These are phyloP conservation scores for Colletotrichum acutatum DNA, from an alignment of 2,329 filamentous ascomycete genomes.

Conservation along the genomic window DNA sequence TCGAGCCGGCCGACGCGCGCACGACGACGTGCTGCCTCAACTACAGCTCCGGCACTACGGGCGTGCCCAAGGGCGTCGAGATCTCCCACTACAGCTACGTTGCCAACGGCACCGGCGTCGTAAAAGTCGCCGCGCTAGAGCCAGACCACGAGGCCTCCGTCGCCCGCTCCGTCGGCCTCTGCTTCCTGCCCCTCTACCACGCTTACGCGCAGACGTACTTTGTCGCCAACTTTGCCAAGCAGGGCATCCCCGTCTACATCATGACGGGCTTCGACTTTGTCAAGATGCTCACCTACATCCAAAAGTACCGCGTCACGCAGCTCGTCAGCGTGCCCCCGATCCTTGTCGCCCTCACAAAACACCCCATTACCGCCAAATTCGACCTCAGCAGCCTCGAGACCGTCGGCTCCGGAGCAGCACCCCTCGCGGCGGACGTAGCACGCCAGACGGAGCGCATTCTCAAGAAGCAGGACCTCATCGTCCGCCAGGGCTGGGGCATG, in stretches of 20 bases:
- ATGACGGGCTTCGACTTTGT: constrained; percentile 83
- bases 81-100: constrained; percentile 83
- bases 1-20: constrained; percentile 62
- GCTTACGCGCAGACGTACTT: constrained; percentile 79
- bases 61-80: constrained; percentile 85
- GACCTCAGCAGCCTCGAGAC: constrained; percentile 74
- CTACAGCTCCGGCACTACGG: constrained; percentile 83
- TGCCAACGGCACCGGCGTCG: constrained; percentile 73
- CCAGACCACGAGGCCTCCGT: constrained; percentile 58
- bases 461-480: constrained; percentile 41
- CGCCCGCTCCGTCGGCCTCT: constrained; percentile 59
- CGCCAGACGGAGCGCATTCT: constrained; percentile 66
- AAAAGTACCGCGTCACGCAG: constrained; percentile 75
- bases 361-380: constrained; percentile 71
- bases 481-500: constrained; percentile 87
- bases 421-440: constrained; percentile 67
- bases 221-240: constrained; percentile 66
- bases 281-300: constrained; percentile 74
- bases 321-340: constrained; percentile 80
- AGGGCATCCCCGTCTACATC: constrained; percentile 76
- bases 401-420: constrained; percentile 76
- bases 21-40: constrained; percentile 75
- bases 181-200: constrained; percentile 83
- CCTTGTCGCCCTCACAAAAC: constrained; percentile 77
- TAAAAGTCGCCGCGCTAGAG: constrained; percentile 57